Base-by-base conservation (phyloP, 2,329 filamentous ascomycete genomes). In the Myriosclerotinia duriaeana region DNA sequence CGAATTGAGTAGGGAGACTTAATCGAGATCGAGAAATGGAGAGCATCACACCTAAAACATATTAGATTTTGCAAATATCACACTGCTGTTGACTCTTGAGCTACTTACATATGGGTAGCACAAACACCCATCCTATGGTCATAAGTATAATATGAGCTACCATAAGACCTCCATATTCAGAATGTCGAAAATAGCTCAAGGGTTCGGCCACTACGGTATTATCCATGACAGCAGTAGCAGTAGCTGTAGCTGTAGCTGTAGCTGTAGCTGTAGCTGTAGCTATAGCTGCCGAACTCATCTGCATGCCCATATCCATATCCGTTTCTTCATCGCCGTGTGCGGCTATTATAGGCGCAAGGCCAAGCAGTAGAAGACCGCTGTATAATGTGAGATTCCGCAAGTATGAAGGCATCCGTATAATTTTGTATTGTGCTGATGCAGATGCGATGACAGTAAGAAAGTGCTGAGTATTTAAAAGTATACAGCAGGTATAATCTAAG, bases 1-100 rank as follows among this genome's bases (percentile, higher is more conserved):
- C 69, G 68, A 93, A 83, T 74, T 97, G 93, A 1, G 83, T 78
- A 0, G 83, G 80, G 2, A 96, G 81, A 1, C 89, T 89, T 72
- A 90, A 88, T 69, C 89, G 85, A 53, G 93, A 97, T 68, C 86
- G 87, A 46, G 89, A 89, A 70, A 97, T 82, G 65, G 92, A 96
- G 70, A 98, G 83, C 87, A 97, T 92, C 59, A 96, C 88, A 71
- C 65, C 75, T 77, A 44, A 44, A 67, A 74, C 26, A 40, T 12
- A 36, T 60, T 62, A 56, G 22, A 40, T 36, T 3, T 34, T 17
- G 22, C 40, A 20, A 15, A 7, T 14, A 40, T n/a, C 26, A 53
- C 38, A 55, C 22, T 36, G 12, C n/a, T n/a, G n/a, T n/a, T n/a
- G n/a, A n/a, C 50, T 58, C 50, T 14, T 9, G 34, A 50, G 22